These are phyloP conservation scores for Penicillium canariense DNA, from an alignment of 495 filamentous ascomycete genomes.

Conservation along the genomic window DNA sequence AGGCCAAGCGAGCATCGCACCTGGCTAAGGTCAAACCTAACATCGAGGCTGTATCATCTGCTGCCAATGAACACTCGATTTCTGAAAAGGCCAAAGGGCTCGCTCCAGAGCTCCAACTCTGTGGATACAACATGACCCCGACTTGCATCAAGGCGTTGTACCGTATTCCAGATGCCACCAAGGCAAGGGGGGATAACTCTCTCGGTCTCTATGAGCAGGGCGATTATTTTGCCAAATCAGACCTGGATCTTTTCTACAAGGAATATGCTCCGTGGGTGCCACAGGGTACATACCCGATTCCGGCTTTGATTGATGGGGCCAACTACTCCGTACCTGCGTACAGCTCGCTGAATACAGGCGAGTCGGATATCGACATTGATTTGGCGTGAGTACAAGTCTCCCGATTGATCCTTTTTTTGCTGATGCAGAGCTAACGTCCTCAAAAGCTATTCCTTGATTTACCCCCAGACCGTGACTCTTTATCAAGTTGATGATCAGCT, in stretches of 20 bases:
- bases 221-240: conserved; percentile 49
- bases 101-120: conserved; percentile 28
- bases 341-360: conserved; percentile 31
- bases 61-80: conserved; percentile 1
- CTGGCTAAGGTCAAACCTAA: conserved; percentile 14
- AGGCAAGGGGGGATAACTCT: conserved; percentile 42
- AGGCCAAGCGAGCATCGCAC: conserved; percentile 23
- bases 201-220: conserved; percentile 54
- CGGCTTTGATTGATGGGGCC: conserved; percentile 43
- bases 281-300: conserved; percentile 40
- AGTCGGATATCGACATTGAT: conserved; percentile 50
- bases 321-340: conserved; percentile 31
- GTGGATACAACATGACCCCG: conserved; percentile 48
- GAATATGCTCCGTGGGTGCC: conserved; percentile 44
- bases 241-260: conserved; percentile 57
- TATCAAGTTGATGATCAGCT: conserved; percentile 56
- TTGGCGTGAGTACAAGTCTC: conserved; percentile 29
- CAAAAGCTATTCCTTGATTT: conserved; percentile 40
- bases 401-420: neutral
- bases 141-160: conserved; percentile 57
- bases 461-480: conserved; percentile 54
- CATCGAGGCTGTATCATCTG: neutral
- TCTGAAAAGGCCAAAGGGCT: conserved; percentile 20
- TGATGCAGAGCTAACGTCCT: neutral
- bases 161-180: conserved; percentile 41